Conservation (phyloP, 805 yeast genomes). For the Pichia rugopelliculosa region DNA sequence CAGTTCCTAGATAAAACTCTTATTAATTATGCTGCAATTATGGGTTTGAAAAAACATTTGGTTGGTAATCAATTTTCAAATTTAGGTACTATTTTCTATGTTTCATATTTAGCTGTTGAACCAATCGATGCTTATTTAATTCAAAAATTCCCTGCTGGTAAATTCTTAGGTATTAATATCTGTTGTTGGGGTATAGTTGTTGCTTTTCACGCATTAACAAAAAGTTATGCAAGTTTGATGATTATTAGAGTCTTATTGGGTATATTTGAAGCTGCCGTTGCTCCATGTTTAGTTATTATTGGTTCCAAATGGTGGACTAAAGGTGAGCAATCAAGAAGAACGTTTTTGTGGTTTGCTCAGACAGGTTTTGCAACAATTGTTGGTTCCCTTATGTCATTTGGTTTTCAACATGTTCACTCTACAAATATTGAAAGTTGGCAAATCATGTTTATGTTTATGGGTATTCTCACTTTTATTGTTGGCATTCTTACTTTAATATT, state of each 20-base stretch:
- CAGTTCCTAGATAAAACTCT: constrained; percentile 1
- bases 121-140: constrained; percentile 35
- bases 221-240: constrained; percentile 37
- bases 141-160: constrained; percentile 31
- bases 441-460: constrained; percentile 25
- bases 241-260: constrained; percentile 41
- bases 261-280: constrained; percentile 23
- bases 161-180: constrained; percentile 23
- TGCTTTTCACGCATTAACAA: constrained; percentile 36
- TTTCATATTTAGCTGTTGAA: constrained; percentile 40
- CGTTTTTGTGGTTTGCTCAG: constrained; percentile 18
- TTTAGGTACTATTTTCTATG: constrained; percentile 35
- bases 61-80: constrained; percentile 13
- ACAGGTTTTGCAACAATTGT: constrained; percentile 19
- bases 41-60: constrained; percentile 1
- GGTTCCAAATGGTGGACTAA: constrained; percentile 21
- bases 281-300: constrained; percentile 11
- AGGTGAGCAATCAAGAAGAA: constrained; percentile 20
- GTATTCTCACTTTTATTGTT: constrained; percentile 22
- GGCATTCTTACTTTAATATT: constrained; percentile 23
- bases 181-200: constrained; percentile 31
- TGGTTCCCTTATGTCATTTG: constrained; percentile 23
- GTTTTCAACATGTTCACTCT: constrained; percentile 20
- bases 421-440: constrained; percentile 21
- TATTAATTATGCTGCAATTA: neutral